A percentile compares a stretch with the other conserved stretches of the same genome.
phyloP scores from a whole-genome alignment of 371 early-diverging fungal species.

The Chytridiales sp. region DNA sequence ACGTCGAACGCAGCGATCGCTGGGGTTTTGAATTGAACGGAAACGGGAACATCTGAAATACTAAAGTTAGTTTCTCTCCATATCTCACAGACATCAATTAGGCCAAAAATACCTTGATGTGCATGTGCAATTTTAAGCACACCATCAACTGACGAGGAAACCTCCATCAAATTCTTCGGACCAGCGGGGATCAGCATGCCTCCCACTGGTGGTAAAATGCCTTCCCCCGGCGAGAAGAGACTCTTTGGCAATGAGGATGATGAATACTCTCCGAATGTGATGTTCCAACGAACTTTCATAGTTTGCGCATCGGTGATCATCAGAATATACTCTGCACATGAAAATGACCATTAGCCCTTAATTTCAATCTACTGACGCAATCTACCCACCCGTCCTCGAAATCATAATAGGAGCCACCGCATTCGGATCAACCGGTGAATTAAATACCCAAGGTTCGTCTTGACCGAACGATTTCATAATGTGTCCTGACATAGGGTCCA shows the following conservation, averaged over 20 bases:
- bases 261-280: slow-evolving; percentile 41
- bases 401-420: slow-evolving; percentile 21
- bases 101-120: slow-evolving; percentile 10
- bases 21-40: slow-evolving; percentile 29
- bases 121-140: slow-evolving; percentile 12
- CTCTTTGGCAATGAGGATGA: slow-evolving; percentile 20
- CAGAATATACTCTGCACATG: slow-evolving; percentile 32
- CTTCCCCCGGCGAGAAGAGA: not conserved
- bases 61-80: no score
- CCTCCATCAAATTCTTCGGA: slow-evolving; percentile 8
- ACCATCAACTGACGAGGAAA: slow-evolving; percentile 26
- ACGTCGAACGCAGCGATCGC: slow-evolving; percentile 43
- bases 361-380: not conserved
- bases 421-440: not conserved
- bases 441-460: slow-evolving; percentile 34
- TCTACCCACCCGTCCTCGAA: slow-evolving; percentile 16
- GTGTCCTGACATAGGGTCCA: slow-evolving; percentile 69
- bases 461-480: slow-evolving; percentile 57
- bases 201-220: not conserved
- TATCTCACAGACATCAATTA: no score
- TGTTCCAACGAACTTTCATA: slow-evolving; percentile 37
- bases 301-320: slow-evolving; percentile 29
- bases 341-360: not conserved
- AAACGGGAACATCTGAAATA: slow-evolving; percentile 14
- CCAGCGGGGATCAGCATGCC: not conserved